Base-by-base conservation (phyloP, 108 stramenopile species). In the Cyclotella baltica region DNA sequence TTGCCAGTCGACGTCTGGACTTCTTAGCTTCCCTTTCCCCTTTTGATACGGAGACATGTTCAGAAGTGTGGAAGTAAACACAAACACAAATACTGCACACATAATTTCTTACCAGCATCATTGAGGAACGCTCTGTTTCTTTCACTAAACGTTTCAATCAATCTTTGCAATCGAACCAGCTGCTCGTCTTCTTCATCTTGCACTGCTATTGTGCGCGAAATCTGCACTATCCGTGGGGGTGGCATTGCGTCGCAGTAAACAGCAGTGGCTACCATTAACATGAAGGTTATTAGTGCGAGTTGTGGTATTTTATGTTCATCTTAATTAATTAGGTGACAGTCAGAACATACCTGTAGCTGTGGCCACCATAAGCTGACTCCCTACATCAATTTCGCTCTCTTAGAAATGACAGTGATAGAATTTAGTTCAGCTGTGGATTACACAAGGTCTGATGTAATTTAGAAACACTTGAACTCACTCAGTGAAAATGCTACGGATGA, bases 211-310 rank as follows among this genome's bases (percentile, higher is more conserved):
- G 90, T 95, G 33, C 96, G 86, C 11, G 88, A 87, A 48, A 97
- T 94, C 52, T 90, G 87, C 23, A 95, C 81, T 36, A 91, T 73
- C 19, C 94, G 80, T 22, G 96, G 96, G 29, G 92, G 88, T 48
- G 96, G 96, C 90, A 97, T 91, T 4, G 96, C 96, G 23, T 92
- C 93, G 57, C 90, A 92, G 72, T 94, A 95, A 0, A 95, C 85
- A 28, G 93, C 97, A 30, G 97, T 97, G 29, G 92, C 95, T 15
- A 94, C 92, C 23, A 87, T 30, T 5, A 52, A 4, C 9, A 20
- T 4, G 51, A 13, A 6, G 10, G 40, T 43, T 43, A 43, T 43
- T 6, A 11, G 6, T 43, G 10, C 10, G 51, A 52, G 40, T 43
- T 43, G 13, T 43, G 40, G 10, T 43, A 43, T 10, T 6, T 10